Percentiles rank a stretch among this genome's conserved stretches.
phyloP scores from a whole-genome alignment of 1,139 yeast species.

The Blastobotrys aristatus region DNA sequence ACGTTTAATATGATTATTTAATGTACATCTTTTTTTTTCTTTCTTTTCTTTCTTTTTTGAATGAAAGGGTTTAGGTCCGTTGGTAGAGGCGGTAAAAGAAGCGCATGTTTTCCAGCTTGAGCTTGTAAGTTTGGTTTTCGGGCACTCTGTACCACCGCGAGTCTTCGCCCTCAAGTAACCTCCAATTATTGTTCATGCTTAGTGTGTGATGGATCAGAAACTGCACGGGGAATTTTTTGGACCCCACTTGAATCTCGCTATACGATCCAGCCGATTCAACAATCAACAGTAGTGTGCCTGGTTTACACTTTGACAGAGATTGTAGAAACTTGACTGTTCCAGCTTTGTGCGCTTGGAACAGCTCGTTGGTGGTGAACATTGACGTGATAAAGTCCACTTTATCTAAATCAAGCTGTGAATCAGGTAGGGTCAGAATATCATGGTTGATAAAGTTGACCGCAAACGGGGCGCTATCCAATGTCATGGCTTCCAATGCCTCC shows the following conservation, averaged over 20 bases:
- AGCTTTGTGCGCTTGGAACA: constrained; percentile 63
- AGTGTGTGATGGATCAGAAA: constrained; percentile 70
- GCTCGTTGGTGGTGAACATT: constrained; percentile 80
- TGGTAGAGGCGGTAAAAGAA: constrained; percentile 72
- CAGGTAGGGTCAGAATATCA: constrained; percentile 41
- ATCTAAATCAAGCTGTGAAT: constrained; percentile 26
- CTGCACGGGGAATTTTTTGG: constrained; percentile 75
- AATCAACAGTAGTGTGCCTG: constrained; percentile 58
- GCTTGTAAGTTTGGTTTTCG: constrained; percentile 52
- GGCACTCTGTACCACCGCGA: constrained; percentile 78
- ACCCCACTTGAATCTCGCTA: constrained; percentile 72
- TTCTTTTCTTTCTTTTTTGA: neutral
- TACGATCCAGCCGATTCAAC: constrained; percentile 90
- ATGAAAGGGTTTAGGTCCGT: constrained; percentile 34
- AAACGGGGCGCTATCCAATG: constrained; percentile 20
- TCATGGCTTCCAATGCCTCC: constrained; percentile 15
- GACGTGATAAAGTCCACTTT: constrained; percentile 51
- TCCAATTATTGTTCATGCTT: constrained; percentile 59
- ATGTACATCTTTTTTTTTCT: constrained; percentile 2
- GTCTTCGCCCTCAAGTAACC: constrained; percentile 57
- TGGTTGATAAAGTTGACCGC: constrained; percentile 47
- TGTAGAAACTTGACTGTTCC: constrained; percentile 58
- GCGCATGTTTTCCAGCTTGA: constrained; percentile 82
- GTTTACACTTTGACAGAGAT: constrained; percentile 44
- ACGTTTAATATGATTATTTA: neutral